Conservation (phyloP, 1,139 yeast species). For the Magnusiomyces fungicola region DNA sequence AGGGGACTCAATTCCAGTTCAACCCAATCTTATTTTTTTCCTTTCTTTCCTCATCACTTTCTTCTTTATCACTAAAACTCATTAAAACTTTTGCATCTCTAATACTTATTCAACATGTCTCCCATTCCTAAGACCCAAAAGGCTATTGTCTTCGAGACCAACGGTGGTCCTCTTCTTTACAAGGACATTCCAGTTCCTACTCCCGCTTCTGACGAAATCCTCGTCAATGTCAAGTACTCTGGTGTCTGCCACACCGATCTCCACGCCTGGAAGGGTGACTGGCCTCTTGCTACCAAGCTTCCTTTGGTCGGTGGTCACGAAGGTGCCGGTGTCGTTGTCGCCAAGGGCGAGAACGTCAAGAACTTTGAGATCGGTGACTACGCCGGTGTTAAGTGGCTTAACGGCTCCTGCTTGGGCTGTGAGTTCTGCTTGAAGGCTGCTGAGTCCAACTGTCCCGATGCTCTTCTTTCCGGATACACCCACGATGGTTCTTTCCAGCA, state of each 20-base stretch:
- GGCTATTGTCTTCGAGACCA: constrained; percentile 62
- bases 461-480: constrained; percentile 70
- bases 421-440: constrained; percentile 60
- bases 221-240: constrained; percentile 54
- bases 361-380: constrained; percentile 68
- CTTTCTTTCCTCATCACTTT: too few species aligned
- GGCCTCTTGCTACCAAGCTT: constrained; percentile 56
- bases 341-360: constrained; percentile 56
- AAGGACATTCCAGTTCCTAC: constrained; percentile 52
- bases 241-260: constrained; percentile 64
- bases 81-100: constrained; percentile 34
- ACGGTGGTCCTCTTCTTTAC: constrained; percentile 41
- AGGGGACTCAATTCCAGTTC: too few species aligned
- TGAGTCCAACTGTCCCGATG: constrained; percentile 63
- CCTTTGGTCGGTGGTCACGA: constrained; percentile 81
- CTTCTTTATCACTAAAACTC: background rate
- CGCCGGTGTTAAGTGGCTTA: constrained; percentile 68
- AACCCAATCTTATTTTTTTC: too few species aligned
- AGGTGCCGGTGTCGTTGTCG: constrained; percentile 80
- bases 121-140: constrained; percentile 58
- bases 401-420: constrained; percentile 66
- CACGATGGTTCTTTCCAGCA: constrained; percentile 83
- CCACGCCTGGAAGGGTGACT: constrained; percentile 68
- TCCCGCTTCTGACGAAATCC: constrained; percentile 51
- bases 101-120: constrained; percentile 35